phyloP scores from a whole-genome alignment of 1,284 basidiomycete species.

The Marasmius fiardii region DNA sequence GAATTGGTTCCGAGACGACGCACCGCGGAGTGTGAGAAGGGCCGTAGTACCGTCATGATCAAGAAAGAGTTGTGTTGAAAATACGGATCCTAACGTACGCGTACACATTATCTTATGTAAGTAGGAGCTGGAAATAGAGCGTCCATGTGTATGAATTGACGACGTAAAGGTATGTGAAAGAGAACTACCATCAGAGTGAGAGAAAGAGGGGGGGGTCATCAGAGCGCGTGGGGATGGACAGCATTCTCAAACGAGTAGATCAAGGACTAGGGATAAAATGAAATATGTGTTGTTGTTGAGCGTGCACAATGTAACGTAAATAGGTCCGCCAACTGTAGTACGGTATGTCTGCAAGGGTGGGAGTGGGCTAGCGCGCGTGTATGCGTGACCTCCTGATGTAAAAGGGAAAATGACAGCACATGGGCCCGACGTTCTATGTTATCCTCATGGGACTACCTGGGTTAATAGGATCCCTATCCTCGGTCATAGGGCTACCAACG shows the following conservation, averaged over 20 bases:
- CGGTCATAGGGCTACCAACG: conserved; percentile 25
- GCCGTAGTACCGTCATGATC: too few relatives aligned
- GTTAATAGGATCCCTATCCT: conserved; percentile 5
- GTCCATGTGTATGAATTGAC: neutral
- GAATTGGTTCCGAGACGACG: too few relatives aligned
- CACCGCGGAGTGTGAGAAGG: too few relatives aligned
- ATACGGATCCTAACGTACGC: conserved; percentile 1
- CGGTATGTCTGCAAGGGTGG: neutral
- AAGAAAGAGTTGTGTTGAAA: neutral
- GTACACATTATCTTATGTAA: neutral
- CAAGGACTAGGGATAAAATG: neutral
- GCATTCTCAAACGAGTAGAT: neutral
- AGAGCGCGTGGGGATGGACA: neutral
- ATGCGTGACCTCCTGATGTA: neutral
- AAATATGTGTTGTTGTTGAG: neutral
- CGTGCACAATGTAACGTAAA: conserved; percentile 2
- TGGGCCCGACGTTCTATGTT: neutral
- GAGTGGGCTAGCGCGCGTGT: conserved; percentile 3
- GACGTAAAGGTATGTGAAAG: neutral
- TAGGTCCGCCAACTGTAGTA: conserved; percentile 9
- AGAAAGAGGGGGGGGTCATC: too few relatives aligned
- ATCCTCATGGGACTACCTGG: conserved; percentile 20
- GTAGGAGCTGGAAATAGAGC: neutral
- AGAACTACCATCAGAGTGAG: neutral
- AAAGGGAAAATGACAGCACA: neutral